Conservation (phyloP, 2,329 filamentous ascomycete genomes). For the Fusarium secorum region DNA sequence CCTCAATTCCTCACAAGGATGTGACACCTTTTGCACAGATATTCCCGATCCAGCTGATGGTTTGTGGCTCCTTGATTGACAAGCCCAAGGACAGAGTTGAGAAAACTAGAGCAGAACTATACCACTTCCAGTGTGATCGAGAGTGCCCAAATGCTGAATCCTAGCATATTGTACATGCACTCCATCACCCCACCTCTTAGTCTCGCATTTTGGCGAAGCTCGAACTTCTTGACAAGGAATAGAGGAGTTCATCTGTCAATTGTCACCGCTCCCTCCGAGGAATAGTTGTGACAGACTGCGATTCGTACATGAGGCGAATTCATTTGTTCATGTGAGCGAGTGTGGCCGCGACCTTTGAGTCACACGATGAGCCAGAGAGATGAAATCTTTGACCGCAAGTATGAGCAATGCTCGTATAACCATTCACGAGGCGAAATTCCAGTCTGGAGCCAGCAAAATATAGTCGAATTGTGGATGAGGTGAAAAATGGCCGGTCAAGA, state of each 20-base stretch:
- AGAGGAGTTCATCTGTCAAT: slow-evolving; percentile 19
- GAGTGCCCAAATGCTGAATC: slow-evolving; percentile 38
- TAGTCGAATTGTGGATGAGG: slow-evolving; percentile 28
- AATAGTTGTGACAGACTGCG: slow-evolving; percentile 16
- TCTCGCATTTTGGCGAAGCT: slow-evolving; percentile 15
- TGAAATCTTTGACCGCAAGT: slow-evolving; percentile 36
- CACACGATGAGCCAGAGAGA: slow-evolving; percentile 32
- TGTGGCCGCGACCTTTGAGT: slow-evolving; percentile 28
- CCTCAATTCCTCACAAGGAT: slow-evolving; percentile 24
- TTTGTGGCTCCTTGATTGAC: slow-evolving; percentile 20
- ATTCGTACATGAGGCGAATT: slow-evolving; percentile 19
- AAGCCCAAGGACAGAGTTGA: slow-evolving; percentile 14
- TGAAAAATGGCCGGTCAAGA: slow-evolving; percentile 13
- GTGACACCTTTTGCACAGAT: slow-evolving; percentile 19
- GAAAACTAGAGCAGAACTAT: slow-evolving; percentile 26
- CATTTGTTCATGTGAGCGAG: slow-evolving; percentile 36
- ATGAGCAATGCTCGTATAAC: slow-evolving; percentile 30
- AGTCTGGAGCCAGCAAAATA: slow-evolving; percentile 11
- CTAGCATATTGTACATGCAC: slow-evolving; percentile 28
- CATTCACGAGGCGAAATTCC: slow-evolving; percentile 31
- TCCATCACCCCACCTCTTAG: slow-evolving; percentile 25
- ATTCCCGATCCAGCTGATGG: slow-evolving; percentile 31
- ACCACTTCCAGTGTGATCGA: slow-evolving; percentile 37
- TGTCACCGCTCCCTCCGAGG: slow-evolving; percentile 17
- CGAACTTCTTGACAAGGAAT: slow-evolving; percentile 21